A percentile compares a stretch with the other conserved stretches of the same genome.
These are phyloP conservation scores for Populus trichocarpa DNA, from an alignment of 441 rosid genomes.

Conservation along the genomic window DNA sequence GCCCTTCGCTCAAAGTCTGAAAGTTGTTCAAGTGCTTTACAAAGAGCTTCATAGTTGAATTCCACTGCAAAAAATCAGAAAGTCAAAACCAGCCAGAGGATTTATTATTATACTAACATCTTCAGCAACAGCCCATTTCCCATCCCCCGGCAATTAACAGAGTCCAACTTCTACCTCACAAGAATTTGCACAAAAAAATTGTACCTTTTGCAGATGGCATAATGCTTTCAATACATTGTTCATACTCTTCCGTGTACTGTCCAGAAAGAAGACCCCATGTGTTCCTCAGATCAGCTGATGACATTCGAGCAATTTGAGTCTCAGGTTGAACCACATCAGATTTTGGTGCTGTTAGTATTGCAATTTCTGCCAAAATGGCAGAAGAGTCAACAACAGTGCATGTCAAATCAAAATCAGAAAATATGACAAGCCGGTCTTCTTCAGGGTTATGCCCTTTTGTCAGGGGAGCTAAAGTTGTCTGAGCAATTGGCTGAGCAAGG, in stretches of 20 bases:
- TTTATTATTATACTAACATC: neutral
- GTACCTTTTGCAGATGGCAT: conserved; percentile 62
- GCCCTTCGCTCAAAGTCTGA: conserved; percentile 72
- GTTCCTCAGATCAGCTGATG: conserved; percentile 68
- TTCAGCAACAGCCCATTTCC: neutral
- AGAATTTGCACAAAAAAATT: neutral
- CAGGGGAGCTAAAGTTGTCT: conserved; percentile 72
- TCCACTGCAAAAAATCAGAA: conserved; percentile 44
- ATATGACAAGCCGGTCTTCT: conserved; percentile 55
- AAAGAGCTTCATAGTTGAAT: conserved; percentile 61
- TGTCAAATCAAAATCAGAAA: conserved; percentile 94
- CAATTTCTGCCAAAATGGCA: conserved; percentile 95
- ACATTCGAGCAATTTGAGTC: conserved; percentile 54
- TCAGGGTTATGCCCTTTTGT: conserved; percentile 48
- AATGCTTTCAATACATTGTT: conserved; percentile 81
- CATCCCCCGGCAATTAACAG: neutral
- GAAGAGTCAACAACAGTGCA: conserved; percentile 93
- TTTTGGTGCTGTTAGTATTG: conserved; percentile 84
- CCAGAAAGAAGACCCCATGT: conserved; percentile 74
- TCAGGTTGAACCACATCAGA: conserved; percentile 58
- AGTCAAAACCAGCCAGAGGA: neutral
- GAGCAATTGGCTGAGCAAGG: conserved; percentile 66
- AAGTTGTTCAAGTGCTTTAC: conserved; percentile 64
- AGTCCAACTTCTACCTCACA: neutral
- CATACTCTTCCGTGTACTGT: conserved; percentile 81